Base-by-base conservation (phyloP, 2,329 filamentous ascomycete species). In the Penicillium sp. region DNA sequence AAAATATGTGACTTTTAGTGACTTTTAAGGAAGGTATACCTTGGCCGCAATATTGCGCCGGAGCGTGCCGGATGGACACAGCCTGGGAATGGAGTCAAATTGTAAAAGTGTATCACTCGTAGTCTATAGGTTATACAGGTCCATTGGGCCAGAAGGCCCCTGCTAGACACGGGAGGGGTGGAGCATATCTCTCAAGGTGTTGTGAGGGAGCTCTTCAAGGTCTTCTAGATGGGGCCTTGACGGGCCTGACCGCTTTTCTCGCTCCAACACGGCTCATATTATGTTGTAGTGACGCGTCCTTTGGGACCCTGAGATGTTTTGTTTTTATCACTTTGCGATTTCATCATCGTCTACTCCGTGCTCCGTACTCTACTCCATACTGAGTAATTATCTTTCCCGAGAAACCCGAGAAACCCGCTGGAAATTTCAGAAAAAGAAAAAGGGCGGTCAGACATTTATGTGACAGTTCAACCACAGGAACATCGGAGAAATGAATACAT, bases 341-440 rank as follows among this genome's bases (percentile, higher is more conserved):
- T 49, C 19, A 13, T 42, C 13, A 31, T 35, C 21, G 21, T 23
- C 5, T 8, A 10, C 25, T 13, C 25, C n/a, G n/a, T 49, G 7
- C 31, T 35, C 31, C 45, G 9, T 33, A 25, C 31, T 35, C 33
- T 33, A 25, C 31, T 35, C 33, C 33, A 35, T 35, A 27, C 5
- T 31, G 31, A 35, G 31, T 21, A 33, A 53, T 55, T 45, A 41
- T 35, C 39, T 57, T 66, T 53, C 60, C 63, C 65, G 65, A 66
- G 53, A 45, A 61, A 65, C 60, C 63, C 65, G 65, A 66, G 53
- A 45, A 61, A 65, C 48, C 60, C 63, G 64, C 63, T 65, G 52
- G 31, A 19, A 51, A 55, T 25, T 29, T 21, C 43, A 57, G 62
- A 55, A 61, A 49, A 47, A 47, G 31, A 19, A 55, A 61, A 60